A percentile compares a stretch with the other conserved stretches of the same genome.
These are phyloP conservation scores for Erodium trifolium DNA, from an alignment of 441 rosid genomes.

Conservation along the genomic window DNA sequence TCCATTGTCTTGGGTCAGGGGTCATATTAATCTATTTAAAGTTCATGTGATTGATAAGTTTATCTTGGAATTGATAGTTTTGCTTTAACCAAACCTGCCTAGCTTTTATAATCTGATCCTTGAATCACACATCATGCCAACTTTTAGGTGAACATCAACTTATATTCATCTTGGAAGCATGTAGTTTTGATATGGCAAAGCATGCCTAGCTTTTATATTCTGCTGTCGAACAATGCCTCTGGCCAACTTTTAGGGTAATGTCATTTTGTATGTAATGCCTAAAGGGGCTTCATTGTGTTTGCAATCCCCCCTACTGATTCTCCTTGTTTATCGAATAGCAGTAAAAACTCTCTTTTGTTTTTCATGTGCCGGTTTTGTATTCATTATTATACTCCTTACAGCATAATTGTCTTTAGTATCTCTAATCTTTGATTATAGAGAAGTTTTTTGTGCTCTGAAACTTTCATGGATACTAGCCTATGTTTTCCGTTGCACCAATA, in stretches of 20 bases:
- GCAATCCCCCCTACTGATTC: neutral
- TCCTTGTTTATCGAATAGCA: neutral
- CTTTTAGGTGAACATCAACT: neutral
- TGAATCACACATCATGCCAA: neutral
- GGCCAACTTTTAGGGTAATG: neutral
- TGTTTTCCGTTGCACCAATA: neutral
- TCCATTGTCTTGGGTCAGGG: neutral
- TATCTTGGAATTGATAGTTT: neutral
- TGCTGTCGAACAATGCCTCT: neutral
- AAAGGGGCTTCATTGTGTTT: neutral
- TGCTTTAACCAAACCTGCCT: neutral
- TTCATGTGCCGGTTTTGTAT: neutral
- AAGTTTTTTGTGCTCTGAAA: neutral
- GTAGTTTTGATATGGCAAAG: neutral
- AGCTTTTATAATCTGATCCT: neutral
- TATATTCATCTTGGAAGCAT: neutral
- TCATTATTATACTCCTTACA: neutral
- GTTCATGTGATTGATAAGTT: conserved; percentile 3
- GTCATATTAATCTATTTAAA: neutral
- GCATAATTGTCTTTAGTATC: neutral
- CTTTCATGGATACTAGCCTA: neutral
- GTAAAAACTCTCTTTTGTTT: neutral
- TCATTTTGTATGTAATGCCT: neutral
- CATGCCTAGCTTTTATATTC: neutral
- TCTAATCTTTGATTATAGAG: neutral